Conservation (phyloP, 192 early-diverging fungal genomes). For the Phlyctochytrium planicorne region DNA sequence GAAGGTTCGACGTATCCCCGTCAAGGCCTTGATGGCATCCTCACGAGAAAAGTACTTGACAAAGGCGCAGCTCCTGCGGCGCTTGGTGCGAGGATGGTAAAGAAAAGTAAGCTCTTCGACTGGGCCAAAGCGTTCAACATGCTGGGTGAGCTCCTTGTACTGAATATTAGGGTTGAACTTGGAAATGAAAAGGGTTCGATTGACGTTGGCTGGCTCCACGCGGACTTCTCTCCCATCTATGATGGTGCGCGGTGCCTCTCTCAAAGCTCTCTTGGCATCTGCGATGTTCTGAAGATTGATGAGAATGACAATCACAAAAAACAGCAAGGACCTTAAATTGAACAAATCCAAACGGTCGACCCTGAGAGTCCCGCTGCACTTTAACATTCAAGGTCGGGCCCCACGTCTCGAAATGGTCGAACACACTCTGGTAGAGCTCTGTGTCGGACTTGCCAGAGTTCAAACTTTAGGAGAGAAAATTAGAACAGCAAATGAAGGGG, state of each 20-base stretch:
- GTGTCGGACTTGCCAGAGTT: background rate
- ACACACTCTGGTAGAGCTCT: background rate
- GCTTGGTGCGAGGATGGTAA: constrained; percentile 14
- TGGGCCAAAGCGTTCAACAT: constrained; percentile 14
- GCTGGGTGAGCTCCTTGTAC: background rate
- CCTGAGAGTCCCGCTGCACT: background rate
- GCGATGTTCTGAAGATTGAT: constrained; percentile 4
- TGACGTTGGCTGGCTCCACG: constrained; percentile 23
- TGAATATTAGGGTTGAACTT: background rate
- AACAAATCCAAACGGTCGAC: background rate
- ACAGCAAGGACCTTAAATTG: background rate
- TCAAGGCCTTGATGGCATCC: constrained; percentile 22
- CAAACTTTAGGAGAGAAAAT: background rate
- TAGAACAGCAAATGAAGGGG: background rate
- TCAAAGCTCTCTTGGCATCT: constrained; percentile 18
- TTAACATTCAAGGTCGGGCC: constrained; percentile 1
- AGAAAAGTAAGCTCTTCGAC: constrained; percentile 19
- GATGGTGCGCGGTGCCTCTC: constrained; percentile 5
- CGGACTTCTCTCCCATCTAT: constrained; percentile 15
- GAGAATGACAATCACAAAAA: background rate
- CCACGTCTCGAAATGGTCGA: background rate
- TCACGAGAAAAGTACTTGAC: constrained; percentile 28
- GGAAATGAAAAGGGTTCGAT: constrained; percentile 13
- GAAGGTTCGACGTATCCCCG: background rate
- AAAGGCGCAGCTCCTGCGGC: constrained; percentile 10